phyloP scores from a whole-genome alignment of 169 alveolate genomes.

The Eimeria maxima region DNA sequence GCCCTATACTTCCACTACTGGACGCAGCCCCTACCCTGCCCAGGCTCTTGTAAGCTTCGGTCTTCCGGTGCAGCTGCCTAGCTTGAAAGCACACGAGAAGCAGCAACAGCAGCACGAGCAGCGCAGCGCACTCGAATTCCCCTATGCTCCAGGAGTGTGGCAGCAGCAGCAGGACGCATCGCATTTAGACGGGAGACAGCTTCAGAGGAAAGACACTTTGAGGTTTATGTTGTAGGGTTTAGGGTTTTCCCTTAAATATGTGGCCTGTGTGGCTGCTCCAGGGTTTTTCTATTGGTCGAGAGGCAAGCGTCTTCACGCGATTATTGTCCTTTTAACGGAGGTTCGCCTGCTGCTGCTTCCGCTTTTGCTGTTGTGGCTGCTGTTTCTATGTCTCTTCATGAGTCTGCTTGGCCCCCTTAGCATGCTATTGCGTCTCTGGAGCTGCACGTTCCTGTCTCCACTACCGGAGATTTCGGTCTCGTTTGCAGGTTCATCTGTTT shows the following conservation, averaged over 20 bases:
- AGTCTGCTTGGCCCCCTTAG: no score
- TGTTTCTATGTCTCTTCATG: neutral
- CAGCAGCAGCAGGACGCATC: neutral
- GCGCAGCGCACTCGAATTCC: neutral
- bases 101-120: neutral
- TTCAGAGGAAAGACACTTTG: neutral
- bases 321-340: neutral
- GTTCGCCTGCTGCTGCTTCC: no score
- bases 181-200: no score
- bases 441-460: no score
- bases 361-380: neutral
- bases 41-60: slow-evolving; percentile 53
- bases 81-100: neutral
- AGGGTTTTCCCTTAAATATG: no score
- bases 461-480: no score
- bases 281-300: slow-evolving; percentile 29
- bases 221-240: neutral
- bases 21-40: slow-evolving; percentile 82
- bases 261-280: neutral
- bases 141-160: no score
- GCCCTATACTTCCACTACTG: slow-evolving; percentile 82
- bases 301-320: neutral
- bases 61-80: neutral
- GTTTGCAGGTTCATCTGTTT: no score
- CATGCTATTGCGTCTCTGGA: no score